phyloP scores from a whole-genome alignment of 495 filamentous ascomycete genomes.

The Xylaria telfairii region DNA sequence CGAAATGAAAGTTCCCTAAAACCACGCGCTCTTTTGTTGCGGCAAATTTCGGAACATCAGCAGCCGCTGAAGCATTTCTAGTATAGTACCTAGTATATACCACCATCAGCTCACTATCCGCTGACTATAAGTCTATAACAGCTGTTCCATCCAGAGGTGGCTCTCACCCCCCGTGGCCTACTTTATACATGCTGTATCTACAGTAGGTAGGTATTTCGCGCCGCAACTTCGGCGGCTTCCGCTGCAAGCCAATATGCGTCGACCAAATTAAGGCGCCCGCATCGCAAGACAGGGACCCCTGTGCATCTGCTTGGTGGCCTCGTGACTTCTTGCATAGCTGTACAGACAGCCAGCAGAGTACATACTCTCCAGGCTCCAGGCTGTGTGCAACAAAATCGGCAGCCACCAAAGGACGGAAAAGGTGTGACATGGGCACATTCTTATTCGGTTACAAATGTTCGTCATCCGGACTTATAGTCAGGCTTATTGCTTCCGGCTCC shows the following conservation, averaged over 20 bases:
- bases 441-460: neutral
- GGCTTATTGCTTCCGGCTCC: neutral
- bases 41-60: neutral
- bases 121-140: slow-evolving; percentile 18
- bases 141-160: neutral
- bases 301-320: slow-evolving; percentile 16
- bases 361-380: too few species aligned
- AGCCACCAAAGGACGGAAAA: neutral
- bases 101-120: slow-evolving; percentile 22
- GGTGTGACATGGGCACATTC: neutral
- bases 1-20: neutral
- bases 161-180: slow-evolving; percentile 5
- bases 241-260: neutral
- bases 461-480: neutral
- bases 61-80: neutral
- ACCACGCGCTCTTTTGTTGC: neutral
- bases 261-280: neutral
- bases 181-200: too few species aligned
- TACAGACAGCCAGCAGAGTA: neutral
- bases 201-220: neutral
- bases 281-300: slow-evolving; percentile 14
- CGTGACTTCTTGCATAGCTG: slow-evolving; percentile 25
- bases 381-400: slow-evolving; percentile 1
- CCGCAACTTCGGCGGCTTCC: slow-evolving; percentile 21
- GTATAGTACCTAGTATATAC: too few species aligned